phyloP scores from a whole-genome alignment of 179 eudicot species.

The Heliamphora pulchella region DNA sequence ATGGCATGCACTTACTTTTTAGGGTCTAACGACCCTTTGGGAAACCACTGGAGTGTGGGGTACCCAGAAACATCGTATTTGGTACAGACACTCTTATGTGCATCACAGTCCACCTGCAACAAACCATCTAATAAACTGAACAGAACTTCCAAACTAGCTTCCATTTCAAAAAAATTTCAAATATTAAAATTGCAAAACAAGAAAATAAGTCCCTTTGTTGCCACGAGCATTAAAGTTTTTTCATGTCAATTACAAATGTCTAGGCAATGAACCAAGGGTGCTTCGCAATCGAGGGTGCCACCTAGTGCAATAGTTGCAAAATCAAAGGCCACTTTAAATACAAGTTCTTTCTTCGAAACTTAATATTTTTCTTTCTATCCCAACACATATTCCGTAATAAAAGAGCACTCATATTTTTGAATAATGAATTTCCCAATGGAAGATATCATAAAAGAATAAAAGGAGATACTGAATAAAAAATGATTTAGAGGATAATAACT shows the following conservation, averaged over 20 bases:
- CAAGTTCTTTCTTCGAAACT: neutral
- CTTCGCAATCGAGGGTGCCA: neutral
- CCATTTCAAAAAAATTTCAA: neutral
- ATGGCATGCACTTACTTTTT: conserved; percentile 55
- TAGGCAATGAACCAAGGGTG: neutral
- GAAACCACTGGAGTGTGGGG: conserved; percentile 95
- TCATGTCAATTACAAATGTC: neutral
- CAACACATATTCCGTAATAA: neutral
- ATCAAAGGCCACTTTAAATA: neutral
- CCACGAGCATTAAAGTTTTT: neutral
- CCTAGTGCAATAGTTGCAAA: neutral
- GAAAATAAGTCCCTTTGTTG: neutral
- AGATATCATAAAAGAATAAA: too few species aligned
- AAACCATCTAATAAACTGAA: conserved; percentile 6
- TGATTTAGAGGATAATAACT: neutral
- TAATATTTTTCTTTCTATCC: neutral
- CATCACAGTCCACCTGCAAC: conserved; percentile 90
- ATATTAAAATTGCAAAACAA: neutral
- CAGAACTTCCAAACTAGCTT: neutral
- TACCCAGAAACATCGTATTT: conserved; percentile 88
- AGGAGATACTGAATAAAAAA: too few species aligned
- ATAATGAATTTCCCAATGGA: neutral
- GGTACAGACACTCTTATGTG: conserved; percentile 67
- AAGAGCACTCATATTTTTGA: neutral
- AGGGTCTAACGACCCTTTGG: conserved; percentile 93